Conservation (phyloP, 192 early-diverging fungal species). For the Spizellomyces sp. region DNA sequence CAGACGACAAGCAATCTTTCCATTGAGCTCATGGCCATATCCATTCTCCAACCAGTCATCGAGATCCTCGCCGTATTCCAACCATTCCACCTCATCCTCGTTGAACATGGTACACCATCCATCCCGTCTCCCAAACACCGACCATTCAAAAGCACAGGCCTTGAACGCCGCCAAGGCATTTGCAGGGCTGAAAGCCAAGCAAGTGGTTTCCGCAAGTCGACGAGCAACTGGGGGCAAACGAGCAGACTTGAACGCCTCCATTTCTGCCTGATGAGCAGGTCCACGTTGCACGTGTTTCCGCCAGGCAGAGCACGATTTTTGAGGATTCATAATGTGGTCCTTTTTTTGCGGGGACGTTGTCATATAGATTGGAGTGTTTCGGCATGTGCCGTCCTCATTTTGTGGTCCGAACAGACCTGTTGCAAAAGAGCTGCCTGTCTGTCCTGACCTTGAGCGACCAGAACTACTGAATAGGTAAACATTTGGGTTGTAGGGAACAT, state of each 20-base stretch:
- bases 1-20: background rate
- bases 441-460: background rate
- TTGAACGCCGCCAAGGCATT: background rate
- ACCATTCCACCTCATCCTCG: background rate
- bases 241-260: background rate
- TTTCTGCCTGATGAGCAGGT: background rate
- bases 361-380: constrained; percentile 2
- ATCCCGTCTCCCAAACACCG: background rate
- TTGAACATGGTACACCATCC: background rate
- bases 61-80: background rate
- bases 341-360: background rate
- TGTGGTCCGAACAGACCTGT: background rate
- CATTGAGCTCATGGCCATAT: constrained; percentile 2
- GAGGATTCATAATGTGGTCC: background rate
- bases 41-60: background rate
- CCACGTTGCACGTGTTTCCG: background rate
- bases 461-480: background rate
- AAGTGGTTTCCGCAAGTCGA: background rate
- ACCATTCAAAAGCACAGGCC: background rate
- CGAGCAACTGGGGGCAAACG: background rate
- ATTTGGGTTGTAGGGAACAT: constrained; percentile 1
- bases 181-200: background rate
- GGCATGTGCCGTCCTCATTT: background rate
- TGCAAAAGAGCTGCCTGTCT: background rate
- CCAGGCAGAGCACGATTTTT: constrained; percentile 4